Base-by-base conservation (phyloP, 2,329 filamentous ascomycete genomes). In the Balansia obtecta region DNA sequence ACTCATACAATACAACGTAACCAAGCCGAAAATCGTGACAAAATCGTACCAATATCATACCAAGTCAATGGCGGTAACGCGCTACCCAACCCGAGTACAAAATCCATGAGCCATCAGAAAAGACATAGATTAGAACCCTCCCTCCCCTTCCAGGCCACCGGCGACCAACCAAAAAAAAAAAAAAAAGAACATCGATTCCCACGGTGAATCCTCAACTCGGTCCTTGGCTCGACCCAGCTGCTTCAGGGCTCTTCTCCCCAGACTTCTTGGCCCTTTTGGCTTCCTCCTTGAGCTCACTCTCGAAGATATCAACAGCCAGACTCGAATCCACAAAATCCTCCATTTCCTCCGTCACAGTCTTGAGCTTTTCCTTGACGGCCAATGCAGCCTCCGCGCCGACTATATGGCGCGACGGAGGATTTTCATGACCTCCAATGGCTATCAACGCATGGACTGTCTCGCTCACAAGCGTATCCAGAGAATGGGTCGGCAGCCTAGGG, bases 281-380 rank as follows among this genome's bases (percentile, higher is more conserved):
- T 60, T 79, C 76, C 2, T 66, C 67, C 53, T 73, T 73, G 37
- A 79, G 62, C 61, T 78, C 75, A 57, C 70, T 77, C 41, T 80
- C 76, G 53, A 78, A 79, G 30, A 88, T 86, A 64, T 95, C 90
- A 15, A 93, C 89, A 0, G 87, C 84, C 56, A 85, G 75, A 60
- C 89, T 96, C 27, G 89, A 85, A 59, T 95, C 88, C 30, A 95
- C 85, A 66, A 97, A 97, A 58, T 97, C 93, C 65, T 97, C 93
- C 51, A 97, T 71, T 70, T 97, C 93, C 65, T 97, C 90, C 55
- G 88, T 95, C 2, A 96, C 88, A 2, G 89, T 96, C 71, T 94
- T 95, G 50, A 98, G 71, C 69, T 97, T 97, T 69, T 97, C 93
- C 65, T 91, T 94, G 39, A 97, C 91, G 40, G 86, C 86, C 6